Percentiles rank a stretch among this genome's conserved stretches.
phyloP scores from a whole-genome alignment of 1,284 basidiomycete genomes.

The Moniliophthora roreri region DNA sequence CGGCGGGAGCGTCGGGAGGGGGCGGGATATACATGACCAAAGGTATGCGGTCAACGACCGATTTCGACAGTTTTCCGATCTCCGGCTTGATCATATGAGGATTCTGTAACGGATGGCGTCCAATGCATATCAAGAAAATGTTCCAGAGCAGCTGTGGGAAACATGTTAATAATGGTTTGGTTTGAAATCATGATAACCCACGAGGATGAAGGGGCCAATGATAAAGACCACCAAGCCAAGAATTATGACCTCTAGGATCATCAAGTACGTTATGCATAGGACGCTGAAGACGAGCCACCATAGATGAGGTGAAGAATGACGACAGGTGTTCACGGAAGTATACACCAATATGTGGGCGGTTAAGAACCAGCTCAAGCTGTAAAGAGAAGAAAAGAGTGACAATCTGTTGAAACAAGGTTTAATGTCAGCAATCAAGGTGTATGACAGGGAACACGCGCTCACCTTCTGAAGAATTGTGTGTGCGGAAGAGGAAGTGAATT shows the following conservation, averaged over 20 bases:
- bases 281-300: conserved; percentile 84
- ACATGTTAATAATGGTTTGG: conserved; percentile 11
- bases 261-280: conserved; percentile 75
- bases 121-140: conserved; percentile 71
- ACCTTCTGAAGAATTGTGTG: conserved; percentile 38
- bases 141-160: conserved; percentile 65
- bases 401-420: conserved; percentile 37
- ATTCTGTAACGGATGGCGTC: conserved; percentile 73
- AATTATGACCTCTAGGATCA: conserved; percentile 70
- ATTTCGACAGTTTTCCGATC: conserved; percentile 67
- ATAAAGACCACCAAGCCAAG: conserved; percentile 75
- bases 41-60: conserved; percentile 73
- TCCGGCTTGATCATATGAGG: conserved; percentile 72
- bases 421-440: conserved; percentile 1
- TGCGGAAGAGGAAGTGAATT: conserved; percentile 22
- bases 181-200: conserved; percentile 36
- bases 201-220: conserved; percentile 73
- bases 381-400: conserved; percentile 60
- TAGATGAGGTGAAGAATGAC: conserved; percentile 67
- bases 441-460: conserved; percentile 15
- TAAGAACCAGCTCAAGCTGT: conserved; percentile 78
- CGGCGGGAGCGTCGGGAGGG: conserved; percentile 51
- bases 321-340: conserved; percentile 69
- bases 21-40: conserved; percentile 81
- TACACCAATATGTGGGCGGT: conserved; percentile 77